Evolutionary conservation across 169 alveolate genomes (phyloP).

Genomic region (Miamiensis avidus): DNA sequence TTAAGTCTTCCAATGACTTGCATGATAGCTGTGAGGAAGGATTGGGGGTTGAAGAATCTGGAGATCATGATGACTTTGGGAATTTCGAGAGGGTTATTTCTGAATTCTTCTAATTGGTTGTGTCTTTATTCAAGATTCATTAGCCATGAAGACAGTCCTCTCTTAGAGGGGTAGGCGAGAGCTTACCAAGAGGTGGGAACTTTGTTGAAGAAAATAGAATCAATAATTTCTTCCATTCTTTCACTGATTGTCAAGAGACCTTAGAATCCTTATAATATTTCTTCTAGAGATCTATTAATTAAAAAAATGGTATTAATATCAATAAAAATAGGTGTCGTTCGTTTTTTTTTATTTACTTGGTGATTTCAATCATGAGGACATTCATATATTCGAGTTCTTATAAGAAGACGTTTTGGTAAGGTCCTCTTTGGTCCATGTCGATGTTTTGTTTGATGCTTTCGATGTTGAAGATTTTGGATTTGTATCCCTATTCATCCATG

Average conservation of each 20-base stretch:
- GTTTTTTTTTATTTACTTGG: conserved; percentile 23
- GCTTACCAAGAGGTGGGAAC: conserved; percentile 93
- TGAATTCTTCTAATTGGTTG: conserved; percentile 91
- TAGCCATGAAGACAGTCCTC: conserved; percentile 94
- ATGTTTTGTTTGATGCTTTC: conserved; percentile 87
- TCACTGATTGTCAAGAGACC: conserved; percentile 95
- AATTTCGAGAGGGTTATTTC: conserved; percentile 89
- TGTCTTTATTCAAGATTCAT: conserved; percentile 89
- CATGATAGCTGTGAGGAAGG: conserved; percentile 96
- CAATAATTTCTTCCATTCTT: conserved; percentile 89
- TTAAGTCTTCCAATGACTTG: conserved; percentile 92
- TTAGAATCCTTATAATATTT: conserved; percentile 91
- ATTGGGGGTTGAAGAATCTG: conserved; percentile 94
- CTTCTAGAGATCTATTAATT: conserved; percentile 80
- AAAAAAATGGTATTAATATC: conserved; percentile 30
- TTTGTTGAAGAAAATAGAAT: conserved; percentile 82
- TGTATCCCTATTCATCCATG: conserved; percentile 80
- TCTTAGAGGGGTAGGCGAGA: conserved; percentile 91
- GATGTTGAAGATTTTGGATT: conserved; percentile 82
- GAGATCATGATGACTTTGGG: conserved; percentile 92
- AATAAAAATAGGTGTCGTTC: background rate
- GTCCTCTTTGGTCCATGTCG: conserved; percentile 90
- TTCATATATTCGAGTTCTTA: conserved; percentile 93
- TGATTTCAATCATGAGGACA: conserved; percentile 80
- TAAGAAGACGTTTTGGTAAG: conserved; percentile 92